phyloP scores from a whole-genome alignment of 345 rosid species.

The Melastoma malabathricum region DNA sequence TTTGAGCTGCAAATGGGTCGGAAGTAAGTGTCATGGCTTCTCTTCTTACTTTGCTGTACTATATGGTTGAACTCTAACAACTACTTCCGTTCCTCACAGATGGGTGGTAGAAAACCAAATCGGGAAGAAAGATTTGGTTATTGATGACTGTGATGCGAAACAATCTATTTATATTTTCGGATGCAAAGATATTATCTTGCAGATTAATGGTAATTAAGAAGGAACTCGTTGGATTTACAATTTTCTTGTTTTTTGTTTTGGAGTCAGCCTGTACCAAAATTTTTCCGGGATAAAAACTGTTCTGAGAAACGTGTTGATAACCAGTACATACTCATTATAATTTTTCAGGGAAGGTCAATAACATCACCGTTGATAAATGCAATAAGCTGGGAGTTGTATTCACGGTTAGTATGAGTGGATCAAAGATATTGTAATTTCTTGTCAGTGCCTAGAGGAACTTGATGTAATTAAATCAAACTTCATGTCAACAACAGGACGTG shows the following conservation, averaged over 20 bases:
- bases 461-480: slow-evolving; percentile 1
- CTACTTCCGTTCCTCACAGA: slow-evolving; percentile 18
- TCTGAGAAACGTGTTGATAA: background rate
- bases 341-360: slow-evolving; percentile 83
- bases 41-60: no score
- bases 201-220: slow-evolving; percentile 51
- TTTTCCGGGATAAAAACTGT: no score
- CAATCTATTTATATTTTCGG: slow-evolving; percentile 86
- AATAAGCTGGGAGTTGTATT: slow-evolving; percentile 86
- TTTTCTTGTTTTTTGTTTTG: no score
- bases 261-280: no score
- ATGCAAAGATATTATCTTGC: slow-evolving; percentile 96
- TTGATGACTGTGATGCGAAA: slow-evolving; percentile 85
- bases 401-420: slow-evolving; percentile 35
- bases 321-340: slow-evolving; percentile 5
- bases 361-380: slow-evolving; percentile 92
- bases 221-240: no score
- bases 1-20: slow-evolving; percentile 98
- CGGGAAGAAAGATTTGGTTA: slow-evolving; percentile 70
- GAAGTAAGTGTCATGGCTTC: slow-evolving; percentile 37
- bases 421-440: no score
- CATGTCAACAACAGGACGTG: slow-evolving; percentile 46
- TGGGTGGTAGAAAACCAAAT: slow-evolving; percentile 97
- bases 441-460: slow-evolving; percentile 2
- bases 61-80: no score